Base-by-base conservation (phyloP, 1,284 basidiomycete species). In the Rhodotorula sp. region DNA sequence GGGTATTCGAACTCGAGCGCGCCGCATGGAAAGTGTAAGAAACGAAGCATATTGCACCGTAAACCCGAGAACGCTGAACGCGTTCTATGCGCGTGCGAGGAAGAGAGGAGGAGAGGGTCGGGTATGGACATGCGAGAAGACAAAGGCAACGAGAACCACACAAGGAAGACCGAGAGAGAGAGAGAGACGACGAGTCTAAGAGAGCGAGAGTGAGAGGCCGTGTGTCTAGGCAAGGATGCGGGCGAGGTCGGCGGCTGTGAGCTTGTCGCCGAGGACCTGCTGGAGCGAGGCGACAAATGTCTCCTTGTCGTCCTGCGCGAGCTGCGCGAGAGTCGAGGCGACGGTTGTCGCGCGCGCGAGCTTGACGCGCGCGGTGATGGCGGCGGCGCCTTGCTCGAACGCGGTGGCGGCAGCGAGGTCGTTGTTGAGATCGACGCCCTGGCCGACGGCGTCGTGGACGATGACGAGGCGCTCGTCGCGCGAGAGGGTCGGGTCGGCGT, bases 401-500 rank as follows among this genome's bases (percentile, higher is more conserved):
- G 75, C 72, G 22, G 71, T 73, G 10, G 77, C 76, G 30, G 72
- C 74, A 64, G 77, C 72, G 62, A 76, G 73, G 48, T 78, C 76
- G 62, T 77, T 77, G 28, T 61, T 44, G 20, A 74, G 63, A 54
- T 77, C 77, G 50, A 75, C 68, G 34, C 67, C 67, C 37, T 37
- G 58, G 22, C 40, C 51, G 54, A 77, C 62, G 50, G 77, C 64
- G 54, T 65, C 70, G 44, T 73, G 67, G 62, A 81, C 64, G 40
- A 72, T 70, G 47, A 68, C 76, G 48, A 76, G 56, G 28, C 76
- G 70, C 44, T 77, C 76, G 54, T 67, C 64, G 46, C 76, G 76
- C 56, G 76, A 76, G 66, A 81, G 75, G 40, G 73, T 40, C 30
- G 78, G 72, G 75, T 80, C 75, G 54, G 80, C 80, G 34, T 63